A percentile compares a stretch with the other conserved stretches of the same genome.
phyloP scores from a whole-genome alignment of 1,284 basidiomycete genomes.

The Melampsora occidentalis region DNA sequence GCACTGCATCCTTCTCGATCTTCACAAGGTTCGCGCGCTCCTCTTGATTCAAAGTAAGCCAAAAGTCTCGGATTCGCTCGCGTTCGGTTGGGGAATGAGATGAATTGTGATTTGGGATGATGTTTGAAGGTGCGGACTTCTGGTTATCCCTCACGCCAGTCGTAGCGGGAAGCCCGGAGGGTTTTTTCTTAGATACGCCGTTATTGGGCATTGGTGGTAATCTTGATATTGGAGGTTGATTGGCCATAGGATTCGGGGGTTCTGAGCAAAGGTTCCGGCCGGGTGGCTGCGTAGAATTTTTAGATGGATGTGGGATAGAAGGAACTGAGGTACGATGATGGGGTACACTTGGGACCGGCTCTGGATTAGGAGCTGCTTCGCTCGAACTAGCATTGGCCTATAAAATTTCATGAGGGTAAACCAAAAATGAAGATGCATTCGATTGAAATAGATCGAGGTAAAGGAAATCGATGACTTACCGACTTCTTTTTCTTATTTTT shows the following conservation, averaged over 20 bases:
- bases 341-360: neutral
- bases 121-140: constrained; percentile 23
- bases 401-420: neutral
- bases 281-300: constrained; percentile 22
- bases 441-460: neutral
- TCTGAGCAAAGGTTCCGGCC: constrained; percentile 2
- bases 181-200: constrained; percentile 9
- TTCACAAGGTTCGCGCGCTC: constrained; percentile 86
- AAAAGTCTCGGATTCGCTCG: constrained; percentile 95
- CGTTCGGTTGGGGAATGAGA: constrained; percentile 79
- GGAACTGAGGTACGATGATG: constrained; percentile 17
- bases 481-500: constrained; percentile 43
- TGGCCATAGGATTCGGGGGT: constrained; percentile 42
- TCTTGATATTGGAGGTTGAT: constrained; percentile 44
- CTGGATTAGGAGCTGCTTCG: constrained; percentile 13
- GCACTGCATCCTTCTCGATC: constrained; percentile 93
- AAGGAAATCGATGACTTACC: constrained; percentile 17
- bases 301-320: constrained; percentile 17
- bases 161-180: constrained; percentile 6
- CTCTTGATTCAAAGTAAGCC: constrained; percentile 81
- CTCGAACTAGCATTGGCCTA: constrained; percentile 29
- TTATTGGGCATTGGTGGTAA: constrained; percentile 11
- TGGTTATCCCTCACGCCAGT: constrained; percentile 13
- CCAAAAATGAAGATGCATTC: neutral
- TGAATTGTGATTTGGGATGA: constrained; percentile 77